phyloP scores from a whole-genome alignment of 768 basidiomycete species.

The Trametes cubensis region DNA sequence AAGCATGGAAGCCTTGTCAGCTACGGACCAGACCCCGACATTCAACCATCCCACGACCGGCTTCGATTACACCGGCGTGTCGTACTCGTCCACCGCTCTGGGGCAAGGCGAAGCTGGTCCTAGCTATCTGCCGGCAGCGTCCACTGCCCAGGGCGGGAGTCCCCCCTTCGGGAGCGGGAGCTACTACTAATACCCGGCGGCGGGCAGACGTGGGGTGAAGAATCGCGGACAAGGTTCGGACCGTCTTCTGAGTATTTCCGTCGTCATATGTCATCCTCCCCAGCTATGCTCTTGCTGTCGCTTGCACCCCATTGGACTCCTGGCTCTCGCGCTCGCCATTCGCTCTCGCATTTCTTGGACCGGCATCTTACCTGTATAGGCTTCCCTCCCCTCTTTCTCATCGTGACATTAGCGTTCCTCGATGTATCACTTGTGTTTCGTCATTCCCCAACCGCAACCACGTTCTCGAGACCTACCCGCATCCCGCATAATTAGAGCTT shows the following conservation, averaged over 20 bases:
- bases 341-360: conserved; percentile 21
- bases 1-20: conserved; percentile 21
- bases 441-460: conserved; percentile 13
- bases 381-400: background rate
- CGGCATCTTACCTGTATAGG: conserved; percentile 24
- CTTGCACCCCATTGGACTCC: conserved; percentile 22
- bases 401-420: conserved; percentile 16
- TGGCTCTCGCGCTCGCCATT: conserved; percentile 13
- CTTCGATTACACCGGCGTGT: conserved; percentile 25
- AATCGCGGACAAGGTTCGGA: conserved; percentile 20
- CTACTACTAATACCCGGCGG: conserved; percentile 18
- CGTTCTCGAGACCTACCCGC: conserved; percentile 17
- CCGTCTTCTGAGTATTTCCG: conserved; percentile 20
- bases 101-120: conserved; percentile 19
- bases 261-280: conserved; percentile 21
- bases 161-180: conserved; percentile 19
- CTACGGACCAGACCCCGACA: conserved; percentile 22
- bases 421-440: conserved; percentile 19
- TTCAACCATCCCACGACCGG: conserved; percentile 22
- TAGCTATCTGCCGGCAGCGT: conserved; percentile 20
- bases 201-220: conserved; percentile 9
- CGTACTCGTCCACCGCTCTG: conserved; percentile 21
- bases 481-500: conserved; percentile 21
- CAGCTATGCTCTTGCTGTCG: conserved; percentile 14
- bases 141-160: conserved; percentile 19